These are phyloP conservation scores for Apiotrichum gamsii DNA, from an alignment of 1,284 basidiomycete species.

Conservation along the genomic window DNA sequence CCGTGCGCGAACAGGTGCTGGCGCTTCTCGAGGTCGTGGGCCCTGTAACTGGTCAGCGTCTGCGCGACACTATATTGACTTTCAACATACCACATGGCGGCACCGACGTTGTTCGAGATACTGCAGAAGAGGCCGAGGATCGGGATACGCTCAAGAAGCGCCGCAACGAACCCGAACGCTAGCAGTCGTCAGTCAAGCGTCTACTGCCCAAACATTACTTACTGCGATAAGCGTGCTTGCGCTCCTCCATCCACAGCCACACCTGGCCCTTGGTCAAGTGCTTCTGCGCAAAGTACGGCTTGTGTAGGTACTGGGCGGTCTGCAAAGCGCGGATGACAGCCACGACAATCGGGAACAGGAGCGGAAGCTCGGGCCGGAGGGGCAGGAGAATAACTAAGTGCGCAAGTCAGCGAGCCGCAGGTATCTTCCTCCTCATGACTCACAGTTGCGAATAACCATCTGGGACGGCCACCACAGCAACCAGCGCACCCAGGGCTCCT, in stretches of 20 bases:
- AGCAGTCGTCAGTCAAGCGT: too few relatives aligned
- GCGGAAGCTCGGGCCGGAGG: conserved; percentile 59
- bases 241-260: conserved; percentile 72
- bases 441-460: conserved; percentile 54
- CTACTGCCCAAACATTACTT: too few relatives aligned
- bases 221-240: conserved; percentile 79
- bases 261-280: conserved; percentile 64
- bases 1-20: conserved; percentile 58
- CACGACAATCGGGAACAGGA: conserved; percentile 59
- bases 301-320: conserved; percentile 64
- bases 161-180: conserved; percentile 77
- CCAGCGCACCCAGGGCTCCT: conserved; percentile 42
- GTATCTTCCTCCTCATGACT: conserved; percentile 17
- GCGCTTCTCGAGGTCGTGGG: conserved; percentile 62
- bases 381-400: conserved; percentile 62
- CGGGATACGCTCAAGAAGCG: conserved; percentile 68
- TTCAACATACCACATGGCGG: conserved; percentile 67
- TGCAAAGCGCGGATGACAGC: conserved; percentile 63
- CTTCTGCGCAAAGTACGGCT: conserved; percentile 72
- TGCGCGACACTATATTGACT: not conserved
- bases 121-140: conserved; percentile 71
- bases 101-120: conserved; percentile 76
- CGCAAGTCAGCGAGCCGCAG: conserved; percentile 42
- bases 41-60: conserved; percentile 26
- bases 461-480: conserved; percentile 53